Evolutionary conservation across 2,329 filamentous ascomycete species (phyloP).

Genomic region (Alternaria incomplexa): DNA sequence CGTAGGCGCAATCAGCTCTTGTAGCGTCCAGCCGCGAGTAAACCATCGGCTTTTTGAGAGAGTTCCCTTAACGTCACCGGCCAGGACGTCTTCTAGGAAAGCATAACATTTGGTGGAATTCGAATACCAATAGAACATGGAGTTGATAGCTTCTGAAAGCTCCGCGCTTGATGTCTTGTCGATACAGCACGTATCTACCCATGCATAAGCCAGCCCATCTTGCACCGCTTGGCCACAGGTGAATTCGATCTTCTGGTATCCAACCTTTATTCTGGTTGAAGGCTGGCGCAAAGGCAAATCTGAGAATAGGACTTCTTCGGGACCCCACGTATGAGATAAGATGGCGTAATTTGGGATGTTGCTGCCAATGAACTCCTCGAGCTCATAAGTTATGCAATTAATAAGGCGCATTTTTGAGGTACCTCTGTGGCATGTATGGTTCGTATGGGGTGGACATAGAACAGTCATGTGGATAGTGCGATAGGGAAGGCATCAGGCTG

Average conservation of each 20-base stretch:
- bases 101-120: fast-evolving
- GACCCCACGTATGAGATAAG: not conserved
- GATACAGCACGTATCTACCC: not conserved
- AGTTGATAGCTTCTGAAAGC: not conserved
- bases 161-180: not conserved
- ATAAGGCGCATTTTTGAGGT: not conserved
- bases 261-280: not conserved
- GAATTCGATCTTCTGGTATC: not conserved
- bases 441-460: not conserved
- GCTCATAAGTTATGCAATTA: not conserved
- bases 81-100: not conserved
- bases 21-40: not conserved
- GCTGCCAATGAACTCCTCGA: not conserved
- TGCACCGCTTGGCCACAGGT: not conserved
- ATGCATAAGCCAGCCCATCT: not conserved
- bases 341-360: not conserved
- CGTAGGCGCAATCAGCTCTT: not conserved
- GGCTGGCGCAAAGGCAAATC: not conserved
- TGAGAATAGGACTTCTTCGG: not conserved
- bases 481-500: not conserved
- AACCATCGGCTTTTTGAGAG: not conserved
- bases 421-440: fast-evolving
- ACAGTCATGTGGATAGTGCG: not conserved
- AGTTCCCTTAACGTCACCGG: fast-evolving
- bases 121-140: not conserved